Evolutionary conservation across 2,329 filamentous ascomycete genomes (phyloP).

Genomic region (Fusarium circinatum): DNA sequence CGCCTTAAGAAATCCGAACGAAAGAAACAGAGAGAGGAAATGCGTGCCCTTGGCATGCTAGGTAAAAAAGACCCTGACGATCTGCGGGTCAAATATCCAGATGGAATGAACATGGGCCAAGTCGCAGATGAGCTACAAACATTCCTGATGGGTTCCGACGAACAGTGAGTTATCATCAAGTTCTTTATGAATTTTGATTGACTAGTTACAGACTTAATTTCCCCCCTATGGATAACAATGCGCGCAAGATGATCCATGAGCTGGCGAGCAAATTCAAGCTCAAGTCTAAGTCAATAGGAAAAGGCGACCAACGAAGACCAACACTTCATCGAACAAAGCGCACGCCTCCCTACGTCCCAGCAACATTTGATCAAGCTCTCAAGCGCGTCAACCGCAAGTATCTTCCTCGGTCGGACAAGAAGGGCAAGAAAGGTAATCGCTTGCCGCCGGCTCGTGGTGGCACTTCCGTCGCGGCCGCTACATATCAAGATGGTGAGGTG

Average conservation of each 20-base stretch:
- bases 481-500: constrained; percentile 84
- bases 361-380: constrained; percentile 58
- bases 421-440: constrained; percentile 47
- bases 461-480: constrained; percentile 42
- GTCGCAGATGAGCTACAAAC: constrained; percentile 76
- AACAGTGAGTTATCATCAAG: constrained; percentile 63
- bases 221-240: constrained; percentile 83
- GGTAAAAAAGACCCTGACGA: constrained; percentile 68
- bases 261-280: constrained; percentile 79
- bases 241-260: constrained; percentile 83
- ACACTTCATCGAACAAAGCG: constrained; percentile 78
- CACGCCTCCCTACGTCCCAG: constrained; percentile 70
- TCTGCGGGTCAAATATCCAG: constrained; percentile 75
- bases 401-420: constrained; percentile 63
- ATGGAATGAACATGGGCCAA: constrained; percentile 76
- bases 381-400: constrained; percentile 59
- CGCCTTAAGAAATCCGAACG: constrained; percentile 75
- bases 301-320: constrained; percentile 77
- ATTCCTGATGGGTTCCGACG: constrained; percentile 73
- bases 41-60: constrained; percentile 73
- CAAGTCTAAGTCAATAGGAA: constrained; percentile 85
- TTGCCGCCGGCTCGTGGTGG: constrained; percentile 41
- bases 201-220: constrained; percentile 68
- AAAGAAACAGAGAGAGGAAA: constrained; percentile 75
- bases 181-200: constrained; percentile 13